Evolutionary conservation across 1,284 basidiomycete genomes (phyloP).

Genomic region (Tilletia horrida): DNA sequence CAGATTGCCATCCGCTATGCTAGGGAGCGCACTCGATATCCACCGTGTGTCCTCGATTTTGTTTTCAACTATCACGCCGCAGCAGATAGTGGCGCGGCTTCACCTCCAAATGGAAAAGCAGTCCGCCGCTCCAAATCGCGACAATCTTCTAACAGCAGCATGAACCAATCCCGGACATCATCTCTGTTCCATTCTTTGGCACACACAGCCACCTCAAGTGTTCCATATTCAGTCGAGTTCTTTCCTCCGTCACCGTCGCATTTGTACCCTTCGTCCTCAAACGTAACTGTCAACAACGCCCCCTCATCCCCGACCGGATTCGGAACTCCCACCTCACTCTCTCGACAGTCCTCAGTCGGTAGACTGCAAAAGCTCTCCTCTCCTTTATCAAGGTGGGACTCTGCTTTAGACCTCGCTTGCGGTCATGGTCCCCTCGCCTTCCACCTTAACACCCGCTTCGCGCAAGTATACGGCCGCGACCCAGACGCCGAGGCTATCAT

Average conservation of each 20-base stretch:
- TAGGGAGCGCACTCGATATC: neutral
- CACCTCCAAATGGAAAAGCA: no score
- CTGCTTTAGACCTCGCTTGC: slow-evolving; percentile 1
- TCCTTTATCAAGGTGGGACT: neutral
- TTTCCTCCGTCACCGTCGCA: neutral
- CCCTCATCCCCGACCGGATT: neutral
- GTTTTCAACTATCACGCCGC: neutral
- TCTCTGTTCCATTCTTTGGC: neutral
- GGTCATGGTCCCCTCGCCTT: neutral
- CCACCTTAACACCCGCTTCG: slow-evolving; percentile 5
- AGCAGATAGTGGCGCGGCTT: no score
- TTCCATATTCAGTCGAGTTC: neutral
- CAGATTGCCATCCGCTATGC: slow-evolving; percentile 1
- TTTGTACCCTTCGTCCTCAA: neutral
- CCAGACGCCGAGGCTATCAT: slow-evolving; percentile 6
- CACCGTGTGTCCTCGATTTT: neutral
- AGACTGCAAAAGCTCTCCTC: neutral
- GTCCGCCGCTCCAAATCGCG: neutral
- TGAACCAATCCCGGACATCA: neutral
- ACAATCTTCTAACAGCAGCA: neutral
- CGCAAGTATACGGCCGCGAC: neutral
- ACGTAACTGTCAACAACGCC: no score
- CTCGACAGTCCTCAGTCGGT: neutral
- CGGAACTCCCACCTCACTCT: neutral
- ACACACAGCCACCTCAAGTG: neutral